phyloP scores from a whole-genome alignment of 495 filamentous ascomycete genomes.

The Aspergillus baeticus region DNA sequence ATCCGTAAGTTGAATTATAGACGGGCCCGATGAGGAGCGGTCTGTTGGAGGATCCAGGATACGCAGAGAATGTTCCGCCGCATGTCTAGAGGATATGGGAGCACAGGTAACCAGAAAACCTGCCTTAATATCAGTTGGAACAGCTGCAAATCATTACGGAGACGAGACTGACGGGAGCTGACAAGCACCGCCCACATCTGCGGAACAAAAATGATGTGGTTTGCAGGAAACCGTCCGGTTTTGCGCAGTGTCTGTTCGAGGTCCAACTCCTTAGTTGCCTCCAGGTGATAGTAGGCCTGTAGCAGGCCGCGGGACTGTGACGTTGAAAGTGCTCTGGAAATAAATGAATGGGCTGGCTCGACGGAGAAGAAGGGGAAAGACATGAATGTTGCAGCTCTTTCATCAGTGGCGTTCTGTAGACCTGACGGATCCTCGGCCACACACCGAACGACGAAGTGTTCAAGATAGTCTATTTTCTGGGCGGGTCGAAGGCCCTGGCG shows the following conservation, averaged over 20 bases:
- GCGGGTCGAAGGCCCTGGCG: no score
- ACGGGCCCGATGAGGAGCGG: background rate
- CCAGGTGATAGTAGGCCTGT: conserved; percentile 1
- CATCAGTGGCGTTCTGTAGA: background rate
- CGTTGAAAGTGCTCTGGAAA: no score
- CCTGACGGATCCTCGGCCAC: background rate
- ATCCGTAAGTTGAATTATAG: background rate
- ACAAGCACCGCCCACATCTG: conserved; percentile 2
- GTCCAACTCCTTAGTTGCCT: background rate
- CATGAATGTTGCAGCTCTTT: background rate
- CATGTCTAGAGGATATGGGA: background rate
- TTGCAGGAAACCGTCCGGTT: background rate
- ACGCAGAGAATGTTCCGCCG: background rate
- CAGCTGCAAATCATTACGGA: background rate
- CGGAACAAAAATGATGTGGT: background rate
- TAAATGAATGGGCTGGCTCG: no score
- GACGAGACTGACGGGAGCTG: background rate
- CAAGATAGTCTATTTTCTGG: background rate
- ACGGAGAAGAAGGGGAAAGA: background rate
- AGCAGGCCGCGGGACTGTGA: conserved; percentile 1
- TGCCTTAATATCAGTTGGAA: background rate
- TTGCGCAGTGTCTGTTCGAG: background rate
- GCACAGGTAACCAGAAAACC: background rate
- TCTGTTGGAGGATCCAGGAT: background rate
- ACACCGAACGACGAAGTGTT: background rate